Conservation (phyloP, 106 monocot genomes). For the Allium sativum region DNA sequence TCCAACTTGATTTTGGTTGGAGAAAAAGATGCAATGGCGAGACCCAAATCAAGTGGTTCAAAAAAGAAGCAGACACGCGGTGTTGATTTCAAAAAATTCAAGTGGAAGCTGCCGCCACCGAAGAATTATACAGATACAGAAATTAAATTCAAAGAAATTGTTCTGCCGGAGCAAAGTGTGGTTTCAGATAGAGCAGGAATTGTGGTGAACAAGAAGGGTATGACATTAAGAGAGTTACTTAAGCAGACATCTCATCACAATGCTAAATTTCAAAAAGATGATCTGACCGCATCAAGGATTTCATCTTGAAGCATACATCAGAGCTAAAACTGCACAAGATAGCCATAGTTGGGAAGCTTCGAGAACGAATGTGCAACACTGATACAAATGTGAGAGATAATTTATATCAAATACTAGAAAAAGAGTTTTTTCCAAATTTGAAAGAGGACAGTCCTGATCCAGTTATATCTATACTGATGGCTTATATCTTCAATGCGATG, state of each 20-base stretch:
- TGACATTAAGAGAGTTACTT: no score
- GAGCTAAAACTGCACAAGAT: slow-evolving; percentile 75
- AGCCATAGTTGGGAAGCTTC: slow-evolving; percentile 63
- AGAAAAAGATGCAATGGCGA: not conserved
- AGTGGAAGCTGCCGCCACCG: no score
- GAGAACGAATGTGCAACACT: slow-evolving; percentile 69
- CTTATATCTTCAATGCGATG: slow-evolving; percentile 88
- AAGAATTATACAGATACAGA: no score
- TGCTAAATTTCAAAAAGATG: no score
- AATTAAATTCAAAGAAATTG: no score
- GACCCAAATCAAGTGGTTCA: no score
- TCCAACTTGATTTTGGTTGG: no score
- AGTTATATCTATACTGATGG: slow-evolving; percentile 54
- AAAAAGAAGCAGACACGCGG: no score
- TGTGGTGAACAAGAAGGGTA: slow-evolving; percentile 67
- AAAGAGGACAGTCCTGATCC: slow-evolving; percentile 48
- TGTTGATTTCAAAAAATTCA: no score
- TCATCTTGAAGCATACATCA: slow-evolving; percentile 52
- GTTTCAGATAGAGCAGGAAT: slow-evolving; percentile 49
- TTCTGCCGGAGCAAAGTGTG: no score
- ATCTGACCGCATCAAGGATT: slow-evolving; percentile 64
- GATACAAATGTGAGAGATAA: slow-evolving; percentile 69
- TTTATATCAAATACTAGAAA: slow-evolving; percentile 57
- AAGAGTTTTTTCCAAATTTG: slow-evolving; percentile 38
- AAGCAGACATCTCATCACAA: no score